These are phyloP conservation scores for Mycena citricolor DNA, from an alignment of 1,284 basidiomycete species.

Conservation along the genomic window DNA sequence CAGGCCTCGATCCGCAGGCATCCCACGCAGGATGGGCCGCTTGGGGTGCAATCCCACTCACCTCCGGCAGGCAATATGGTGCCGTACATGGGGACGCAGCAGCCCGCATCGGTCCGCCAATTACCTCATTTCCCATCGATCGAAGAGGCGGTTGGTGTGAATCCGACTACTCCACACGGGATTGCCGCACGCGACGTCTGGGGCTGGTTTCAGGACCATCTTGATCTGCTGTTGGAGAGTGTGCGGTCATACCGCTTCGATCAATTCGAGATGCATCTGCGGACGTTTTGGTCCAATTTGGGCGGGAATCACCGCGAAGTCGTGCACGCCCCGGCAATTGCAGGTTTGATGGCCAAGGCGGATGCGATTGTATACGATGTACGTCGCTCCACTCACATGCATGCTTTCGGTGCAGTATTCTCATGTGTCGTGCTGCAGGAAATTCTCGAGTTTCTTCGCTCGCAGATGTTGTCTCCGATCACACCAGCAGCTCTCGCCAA, in stretches of 20 bases:
- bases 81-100: conserved; percentile 47
- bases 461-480: conserved; percentile 80
- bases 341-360: conserved; percentile 83
- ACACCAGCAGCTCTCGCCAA: conserved; percentile 64
- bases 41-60: conserved; percentile 53
- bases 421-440: conserved; percentile 50
- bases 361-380: conserved; percentile 88
- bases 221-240: conserved; percentile 75
- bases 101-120: conserved; percentile 68
- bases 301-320: conserved; percentile 77
- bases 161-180: conserved; percentile 69
- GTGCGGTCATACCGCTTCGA: conserved; percentile 78
- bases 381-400: conserved; percentile 32
- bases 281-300: conserved; percentile 78
- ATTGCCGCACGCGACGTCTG: conserved; percentile 80
- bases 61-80: conserved; percentile 48
- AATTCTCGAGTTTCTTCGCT: conserved; percentile 80
- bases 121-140: conserved; percentile 80
- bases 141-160: conserved; percentile 77
- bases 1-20: conserved; percentile 77
- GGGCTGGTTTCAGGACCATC: conserved; percentile 84
- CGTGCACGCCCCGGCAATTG: conserved; percentile 83
- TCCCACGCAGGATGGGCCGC: conserved; percentile 52
- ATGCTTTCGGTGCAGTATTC: conserved; percentile 4
- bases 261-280: conserved; percentile 82